These are phyloP conservation scores for Podospora comata DNA, from an alignment of 495 filamentous ascomycete genomes.

Conservation along the genomic window DNA sequence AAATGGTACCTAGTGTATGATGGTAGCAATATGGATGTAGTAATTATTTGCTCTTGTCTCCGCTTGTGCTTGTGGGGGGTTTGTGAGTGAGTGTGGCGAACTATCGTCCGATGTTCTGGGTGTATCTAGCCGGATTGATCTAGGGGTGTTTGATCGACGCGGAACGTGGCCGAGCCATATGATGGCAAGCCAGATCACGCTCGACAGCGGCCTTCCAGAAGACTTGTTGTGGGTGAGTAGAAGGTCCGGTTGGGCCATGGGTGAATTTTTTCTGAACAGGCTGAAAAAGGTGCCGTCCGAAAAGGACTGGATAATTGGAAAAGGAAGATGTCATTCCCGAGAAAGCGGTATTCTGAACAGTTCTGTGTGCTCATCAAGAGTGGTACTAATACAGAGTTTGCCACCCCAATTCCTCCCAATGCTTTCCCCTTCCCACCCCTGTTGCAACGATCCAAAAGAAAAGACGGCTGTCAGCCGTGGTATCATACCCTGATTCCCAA, in stretches of 20 bases:
- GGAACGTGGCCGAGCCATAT: background rate
- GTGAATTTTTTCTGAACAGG: conserved; percentile 5
- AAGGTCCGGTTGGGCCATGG: conserved; percentile 10
- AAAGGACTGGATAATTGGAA: background rate
- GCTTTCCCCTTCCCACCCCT: background rate
- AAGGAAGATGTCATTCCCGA: background rate
- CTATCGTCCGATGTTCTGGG: background rate
- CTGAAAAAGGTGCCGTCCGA: conserved; percentile 13
- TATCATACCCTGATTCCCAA: background rate
- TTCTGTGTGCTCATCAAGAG: background rate
- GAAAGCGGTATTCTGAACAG: background rate
- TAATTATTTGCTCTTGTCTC: background rate
- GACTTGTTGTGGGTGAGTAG: background rate
- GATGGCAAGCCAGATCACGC: background rate
- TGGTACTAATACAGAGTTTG: background rate
- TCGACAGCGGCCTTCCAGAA: conserved; percentile 14
- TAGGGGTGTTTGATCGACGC: conserved; percentile 17
- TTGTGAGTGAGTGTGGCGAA: background rate
- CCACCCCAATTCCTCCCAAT: background rate
- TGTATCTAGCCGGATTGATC: background rate
- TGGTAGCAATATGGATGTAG: background rate
- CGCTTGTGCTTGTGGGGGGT: background rate
- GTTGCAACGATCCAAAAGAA: background rate
- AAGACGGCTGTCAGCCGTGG: background rate
- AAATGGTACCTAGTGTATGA: background rate